phyloP scores from a whole-genome alignment of 805 yeast species.

The Saccharomycopsis oosterbeekiorum region DNA sequence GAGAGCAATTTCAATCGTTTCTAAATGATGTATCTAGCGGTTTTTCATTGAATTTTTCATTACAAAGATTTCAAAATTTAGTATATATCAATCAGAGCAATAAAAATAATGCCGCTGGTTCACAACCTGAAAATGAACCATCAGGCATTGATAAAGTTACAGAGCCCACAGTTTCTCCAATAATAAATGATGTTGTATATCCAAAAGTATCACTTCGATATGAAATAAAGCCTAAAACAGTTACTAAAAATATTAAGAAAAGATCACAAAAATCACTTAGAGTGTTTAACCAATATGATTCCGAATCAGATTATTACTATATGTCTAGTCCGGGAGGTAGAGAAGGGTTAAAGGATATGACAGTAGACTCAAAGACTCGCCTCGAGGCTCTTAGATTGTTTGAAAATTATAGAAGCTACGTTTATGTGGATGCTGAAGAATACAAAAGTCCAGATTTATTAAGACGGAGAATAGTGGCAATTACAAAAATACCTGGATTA shows the following conservation, averaged over 20 bases:
- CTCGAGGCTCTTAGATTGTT: constrained; percentile 3
- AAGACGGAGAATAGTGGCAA: constrained; percentile 22
- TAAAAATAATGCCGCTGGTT: background rate
- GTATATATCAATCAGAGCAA: constrained; percentile 6
- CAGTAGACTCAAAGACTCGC: background rate
- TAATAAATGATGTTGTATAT: constrained; percentile 41
- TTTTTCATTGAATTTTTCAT: constrained; percentile 39
- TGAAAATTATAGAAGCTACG: background rate
- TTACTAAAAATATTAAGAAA: constrained; percentile 2
- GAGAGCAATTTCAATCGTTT: constrained; percentile 26
- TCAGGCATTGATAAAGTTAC: constrained; percentile 42
- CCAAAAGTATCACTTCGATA: constrained; percentile 32
- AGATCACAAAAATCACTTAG: background rate
- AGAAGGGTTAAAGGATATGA: background rate
- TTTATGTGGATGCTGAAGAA: constrained; percentile 6
- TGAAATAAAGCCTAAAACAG: constrained; percentile 5
- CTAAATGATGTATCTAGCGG: constrained; percentile 34
- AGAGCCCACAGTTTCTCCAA: constrained; percentile 38
- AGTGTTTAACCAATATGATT: constrained; percentile 5
- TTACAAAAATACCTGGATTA: constrained; percentile 21
- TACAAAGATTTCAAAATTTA: constrained; percentile 36
- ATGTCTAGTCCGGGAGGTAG: constrained; percentile 5
- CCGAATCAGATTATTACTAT: constrained; percentile 8
- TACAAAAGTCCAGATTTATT: constrained; percentile 6
- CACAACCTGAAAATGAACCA: constrained; percentile 31